Evolutionary conservation across 306 rosid genomes (phyloP).

Genomic region (Oxytropis ochrocephala): DNA sequence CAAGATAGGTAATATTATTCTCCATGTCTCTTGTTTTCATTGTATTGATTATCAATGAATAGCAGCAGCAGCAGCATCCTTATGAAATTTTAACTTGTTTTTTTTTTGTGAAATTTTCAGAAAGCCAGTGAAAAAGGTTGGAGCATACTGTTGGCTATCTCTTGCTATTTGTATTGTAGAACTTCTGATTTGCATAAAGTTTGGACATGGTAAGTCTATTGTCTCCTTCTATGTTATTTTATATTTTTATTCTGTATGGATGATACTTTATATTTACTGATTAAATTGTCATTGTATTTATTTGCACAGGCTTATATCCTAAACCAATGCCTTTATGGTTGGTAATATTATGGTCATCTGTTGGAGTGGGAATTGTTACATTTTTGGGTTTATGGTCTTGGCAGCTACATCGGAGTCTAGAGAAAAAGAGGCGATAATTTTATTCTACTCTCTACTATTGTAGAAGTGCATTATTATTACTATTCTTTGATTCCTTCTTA

Average conservation of each 20-base stretch:
- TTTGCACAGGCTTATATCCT: constrained; percentile 70
- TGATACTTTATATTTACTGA: not conserved
- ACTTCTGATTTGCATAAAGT: constrained; percentile 95
- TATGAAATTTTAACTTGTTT: not conserved
- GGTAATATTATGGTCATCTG: constrained; percentile 55
- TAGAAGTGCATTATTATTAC: constrained; percentile 24
- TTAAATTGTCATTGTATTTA: not conserved
- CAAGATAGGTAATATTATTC: constrained; percentile 82
- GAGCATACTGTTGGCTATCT: constrained; percentile 98
- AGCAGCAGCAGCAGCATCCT: not conserved
- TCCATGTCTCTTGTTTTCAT: constrained; percentile 27
- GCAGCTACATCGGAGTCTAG: constrained; percentile 61
- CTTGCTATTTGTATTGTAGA: constrained; percentile 93
- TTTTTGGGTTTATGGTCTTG: constrained; percentile 71
- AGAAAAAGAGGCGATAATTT: constrained; percentile 62
- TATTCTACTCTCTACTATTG: not conserved
- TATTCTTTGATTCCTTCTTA: constrained; percentile 68
- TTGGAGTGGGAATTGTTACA: constrained; percentile 44
- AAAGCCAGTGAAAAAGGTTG: constrained; percentile 88
- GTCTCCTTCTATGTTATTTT: not conserved
- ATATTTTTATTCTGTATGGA: not conserved
- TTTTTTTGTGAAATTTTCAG: constrained; percentile 36
- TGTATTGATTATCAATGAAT: not conserved
- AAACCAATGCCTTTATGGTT: constrained; percentile 92
- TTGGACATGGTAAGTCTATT: constrained; percentile 65